Evolutionary conservation across 768 basidiomycete species (phyloP).

Genomic region (Pholiota molesta): DNA sequence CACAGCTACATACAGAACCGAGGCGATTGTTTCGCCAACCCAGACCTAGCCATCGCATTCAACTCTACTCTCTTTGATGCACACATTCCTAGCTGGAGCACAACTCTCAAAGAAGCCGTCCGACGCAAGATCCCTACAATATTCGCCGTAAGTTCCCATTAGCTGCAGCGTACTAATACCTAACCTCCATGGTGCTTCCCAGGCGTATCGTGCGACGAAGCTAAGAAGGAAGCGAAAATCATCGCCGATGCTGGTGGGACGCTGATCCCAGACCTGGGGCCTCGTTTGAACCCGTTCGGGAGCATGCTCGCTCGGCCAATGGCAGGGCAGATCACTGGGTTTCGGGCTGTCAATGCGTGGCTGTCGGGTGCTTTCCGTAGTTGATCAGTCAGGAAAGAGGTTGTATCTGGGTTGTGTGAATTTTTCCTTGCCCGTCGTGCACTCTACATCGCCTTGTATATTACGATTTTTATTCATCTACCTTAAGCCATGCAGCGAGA

Average conservation of each 20-base stretch:
- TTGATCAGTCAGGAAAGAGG: no score
- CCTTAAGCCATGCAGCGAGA: no score
- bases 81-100: background rate
- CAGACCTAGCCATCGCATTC: conserved; percentile 13
- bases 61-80: background rate
- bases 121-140: conserved; percentile 2
- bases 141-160: conserved; percentile 5
- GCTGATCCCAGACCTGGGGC: conserved; percentile 29
- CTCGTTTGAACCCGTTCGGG: conserved; percentile 34
- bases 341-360: conserved; percentile 39
- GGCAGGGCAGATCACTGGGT: conserved; percentile 34
- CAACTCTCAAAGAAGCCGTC: background rate
- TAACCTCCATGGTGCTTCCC: background rate
- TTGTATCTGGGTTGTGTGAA: no score
- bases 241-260: conserved; percentile 24
- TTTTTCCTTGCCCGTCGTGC: no score
- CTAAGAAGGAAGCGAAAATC: conserved; percentile 28
- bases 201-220: conserved; percentile 39
- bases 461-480: no score
- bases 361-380: conserved; percentile 34
- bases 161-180: background rate
- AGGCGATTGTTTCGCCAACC: background rate
- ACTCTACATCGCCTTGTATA: no score
- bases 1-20: conserved; percentile 16
- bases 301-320: conserved; percentile 30